Evolutionary conservation across 352 stramenopile species (phyloP), one percentile per base, ranked within the genome.

Genomic region (Halophytophthora polymorphica): DNA sequence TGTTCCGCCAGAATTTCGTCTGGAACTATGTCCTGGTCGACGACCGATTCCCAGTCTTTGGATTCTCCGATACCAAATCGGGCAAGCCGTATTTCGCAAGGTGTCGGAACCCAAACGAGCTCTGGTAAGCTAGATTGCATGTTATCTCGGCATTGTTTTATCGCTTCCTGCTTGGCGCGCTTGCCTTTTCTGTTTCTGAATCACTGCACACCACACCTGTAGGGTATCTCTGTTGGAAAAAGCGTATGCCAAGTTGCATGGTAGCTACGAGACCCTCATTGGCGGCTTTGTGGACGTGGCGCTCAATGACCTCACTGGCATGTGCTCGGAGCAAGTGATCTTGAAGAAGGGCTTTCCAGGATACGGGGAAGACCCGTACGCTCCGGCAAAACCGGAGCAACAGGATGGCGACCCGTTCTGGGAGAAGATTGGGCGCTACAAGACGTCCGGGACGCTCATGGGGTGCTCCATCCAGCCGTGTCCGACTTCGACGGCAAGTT

Each of bases 11-110:
- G 83, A 93, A 97, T 51, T 95, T 88, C 52, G 73, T 82, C 0
- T 96, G 88, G 85, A 73, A 92, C 45, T 97, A 95, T 56, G 89
- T 97, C n/a, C 77, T 97, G 18, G 86, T 97, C 21, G 90, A 97
- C 45, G 90, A 97, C 41, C 69, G 75, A 3, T 45, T 96, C 2
- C 89, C 90, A 21, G 79, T 96, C 2, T 95, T 90, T 46, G 83
- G 81, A 2, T 95, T 88, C 50, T 80, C 68, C 0, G 90, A 92
- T 41, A 82, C 61, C n/a, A 88, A 79, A 44, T 53, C 66, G n/a
- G 83, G 83, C 1, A 92, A 93, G 39, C 83, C 83, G 6, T 94
- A 86, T 29, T 94, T 93, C 54, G 83, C 79, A 14, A 75, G 83
- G 3, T 93, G 84, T 56, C 82, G 77, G 13, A 86, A 96, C 55